Conservation (phyloP, 2,329 filamentous ascomycete genomes). For the Fusarium tjaetaba region DNA sequence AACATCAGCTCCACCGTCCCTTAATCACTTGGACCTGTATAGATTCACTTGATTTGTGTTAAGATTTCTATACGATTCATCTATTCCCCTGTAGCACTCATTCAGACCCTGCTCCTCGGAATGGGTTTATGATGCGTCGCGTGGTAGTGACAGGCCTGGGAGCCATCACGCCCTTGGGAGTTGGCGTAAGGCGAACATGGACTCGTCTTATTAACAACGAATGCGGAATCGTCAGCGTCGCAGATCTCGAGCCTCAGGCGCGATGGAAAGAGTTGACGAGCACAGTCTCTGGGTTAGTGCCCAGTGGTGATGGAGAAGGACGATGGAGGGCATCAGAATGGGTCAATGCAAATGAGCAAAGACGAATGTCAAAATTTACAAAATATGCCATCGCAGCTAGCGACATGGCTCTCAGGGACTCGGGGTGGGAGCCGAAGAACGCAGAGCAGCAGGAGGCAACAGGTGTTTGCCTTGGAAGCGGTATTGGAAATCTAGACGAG, state of each 20-base stretch:
- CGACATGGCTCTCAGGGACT: constrained; percentile 85
- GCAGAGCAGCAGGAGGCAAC: constrained; percentile 77
- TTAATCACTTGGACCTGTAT: neutral
- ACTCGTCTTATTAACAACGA: constrained; percentile 79
- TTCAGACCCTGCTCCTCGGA: constrained; percentile 13
- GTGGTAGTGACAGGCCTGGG: constrained; percentile 88
- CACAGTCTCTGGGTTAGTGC: constrained; percentile 85
- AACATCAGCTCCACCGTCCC: neutral
- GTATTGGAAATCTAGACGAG: constrained; percentile 93
- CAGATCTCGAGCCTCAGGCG: constrained; percentile 63
- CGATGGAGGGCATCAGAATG: constrained; percentile 65
- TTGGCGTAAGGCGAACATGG: constrained; percentile 84
- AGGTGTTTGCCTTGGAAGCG: constrained; percentile 92
- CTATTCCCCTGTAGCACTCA: neutral
- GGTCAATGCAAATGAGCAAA: constrained; percentile 63
- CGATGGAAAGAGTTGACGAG: constrained; percentile 80
- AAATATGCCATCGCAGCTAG: constrained; percentile 91
- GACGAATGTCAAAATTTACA: constrained; percentile 89
- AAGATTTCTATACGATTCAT: neutral
- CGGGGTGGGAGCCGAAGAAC: constrained; percentile 74
- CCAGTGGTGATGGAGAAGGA: constrained; percentile 56
- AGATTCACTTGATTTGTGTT: neutral
- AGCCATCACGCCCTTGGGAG: constrained; percentile 83
- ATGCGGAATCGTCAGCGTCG: constrained; percentile 82
- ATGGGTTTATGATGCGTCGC: constrained; percentile 68